Conservation (phyloP, 2,329 filamentous ascomycete genomes). For the Sclerotinia nivalis region DNA sequence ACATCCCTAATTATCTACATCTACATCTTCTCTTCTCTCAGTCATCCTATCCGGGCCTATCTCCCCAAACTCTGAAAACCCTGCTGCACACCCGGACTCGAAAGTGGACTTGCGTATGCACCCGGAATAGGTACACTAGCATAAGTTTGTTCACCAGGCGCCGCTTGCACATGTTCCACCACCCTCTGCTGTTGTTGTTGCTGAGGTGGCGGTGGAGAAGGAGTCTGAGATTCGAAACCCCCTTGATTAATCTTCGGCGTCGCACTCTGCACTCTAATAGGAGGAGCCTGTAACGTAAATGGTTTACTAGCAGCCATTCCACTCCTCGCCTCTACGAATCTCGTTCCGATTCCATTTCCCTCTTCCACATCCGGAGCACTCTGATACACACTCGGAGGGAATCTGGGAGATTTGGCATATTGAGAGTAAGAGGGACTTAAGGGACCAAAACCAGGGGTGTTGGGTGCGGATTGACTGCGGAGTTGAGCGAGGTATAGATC, state of each 20-base stretch:
- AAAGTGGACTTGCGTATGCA: slow-evolving; percentile 66
- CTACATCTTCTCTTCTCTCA: neutral
- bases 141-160: slow-evolving; percentile 81
- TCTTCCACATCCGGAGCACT: slow-evolving; percentile 55
- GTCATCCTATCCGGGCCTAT: neutral
- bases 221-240: slow-evolving; percentile 56
- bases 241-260: slow-evolving; percentile 65
- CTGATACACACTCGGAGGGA: slow-evolving; percentile 58
- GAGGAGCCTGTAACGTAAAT: slow-evolving; percentile 89
- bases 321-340: slow-evolving; percentile 58
- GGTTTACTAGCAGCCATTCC: slow-evolving; percentile 56
- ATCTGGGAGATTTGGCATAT: slow-evolving; percentile 52
- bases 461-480: slow-evolving; percentile 83
- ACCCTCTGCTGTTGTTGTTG: slow-evolving; percentile 39
- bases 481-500: slow-evolving; percentile 92
- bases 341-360: slow-evolving; percentile 44
- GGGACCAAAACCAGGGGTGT: slow-evolving; percentile 85
- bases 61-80: slow-evolving; percentile 35
- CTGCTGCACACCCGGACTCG: slow-evolving; percentile 42
- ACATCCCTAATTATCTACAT: slow-evolving; percentile 8
- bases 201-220: slow-evolving; percentile 9
- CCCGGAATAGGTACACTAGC: slow-evolving; percentile 86
- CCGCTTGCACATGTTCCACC: slow-evolving; percentile 66
- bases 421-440: slow-evolving; percentile 58
- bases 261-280: slow-evolving; percentile 72